Evolutionary conservation across 2,329 filamentous ascomycete species (phyloP), one percentile per base, ranked within the genome.

Genomic region (Apiospora sp.): DNA sequence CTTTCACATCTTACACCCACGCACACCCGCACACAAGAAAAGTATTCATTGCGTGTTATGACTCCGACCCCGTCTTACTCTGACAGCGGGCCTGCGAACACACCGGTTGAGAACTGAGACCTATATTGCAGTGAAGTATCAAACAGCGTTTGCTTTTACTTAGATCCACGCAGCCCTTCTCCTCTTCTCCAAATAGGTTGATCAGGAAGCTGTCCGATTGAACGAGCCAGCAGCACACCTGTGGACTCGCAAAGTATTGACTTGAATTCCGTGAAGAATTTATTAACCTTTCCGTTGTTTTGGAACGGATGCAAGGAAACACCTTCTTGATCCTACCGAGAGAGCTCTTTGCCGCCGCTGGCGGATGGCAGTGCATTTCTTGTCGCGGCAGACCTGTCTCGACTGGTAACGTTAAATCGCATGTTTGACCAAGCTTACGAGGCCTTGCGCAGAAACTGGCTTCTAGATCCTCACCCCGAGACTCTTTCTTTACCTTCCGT

Each of bases 381-480:
- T 41, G 58, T 41, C 34, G 58, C 22, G 22, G 41, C 34, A 10
- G n/a, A 12, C 10, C n/a, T 51, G 24, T 27, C 49, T 51, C 49
- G 49, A 51, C 30, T 61, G 54, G 34, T 64, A 64, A 64, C 34
- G 58, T 64, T n/a, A 10, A 64, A 41, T 19, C 34, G 27, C 37
- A 41, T 22, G 58, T 64, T 37, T 41, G 58, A 64, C 58, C 19
- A 64, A 64, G 58, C 58, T 64, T 34, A 64, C 58, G 58, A 64
- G 41, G 34, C 58, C 58, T 41, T 41, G 19, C 19, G 22, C 58
- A 64, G 30, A 41, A 41, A 12, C 4, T 41, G 10, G 34, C 58
- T 64, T 64, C 58, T 64, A 64, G 58, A 41, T 22, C 58, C n/a
- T 41, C 41, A 41, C 58, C 58, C 37, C 14, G 58, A 41, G 5